These are phyloP conservation scores for Pseudoperonospora humuli DNA, from an alignment of 352 stramenopile species.

Conservation along the genomic window DNA sequence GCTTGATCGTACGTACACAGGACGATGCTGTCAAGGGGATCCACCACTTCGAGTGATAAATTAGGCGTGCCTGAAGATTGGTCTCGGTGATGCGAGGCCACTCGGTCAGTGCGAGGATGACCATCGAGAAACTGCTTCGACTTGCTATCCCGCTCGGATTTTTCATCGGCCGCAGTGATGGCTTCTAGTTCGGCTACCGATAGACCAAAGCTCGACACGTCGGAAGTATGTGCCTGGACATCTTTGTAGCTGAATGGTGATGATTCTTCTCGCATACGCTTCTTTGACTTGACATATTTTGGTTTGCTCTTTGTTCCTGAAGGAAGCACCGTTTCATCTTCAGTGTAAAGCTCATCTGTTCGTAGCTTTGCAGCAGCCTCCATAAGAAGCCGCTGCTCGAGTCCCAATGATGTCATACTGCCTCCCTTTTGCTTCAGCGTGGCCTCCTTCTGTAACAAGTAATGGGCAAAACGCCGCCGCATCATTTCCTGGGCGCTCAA, in stretches of 20 bases:
- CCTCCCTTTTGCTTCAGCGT: conserved; percentile 47
- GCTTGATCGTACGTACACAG: conserved; percentile 80
- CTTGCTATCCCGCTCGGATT: conserved; percentile 16
- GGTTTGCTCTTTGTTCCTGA: conserved; percentile 11
- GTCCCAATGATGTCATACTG: conserved; percentile 24
- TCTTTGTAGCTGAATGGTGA: conserved; percentile 16
- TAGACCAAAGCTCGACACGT: conserved; percentile 69
- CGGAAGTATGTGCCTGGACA: conserved; percentile 24
- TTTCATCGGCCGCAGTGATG: conserved; percentile 26
- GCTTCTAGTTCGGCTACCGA: conserved; percentile 57
- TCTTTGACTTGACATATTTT: conserved; percentile 22
- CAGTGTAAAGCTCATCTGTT: conserved; percentile 33
- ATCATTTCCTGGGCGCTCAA: conserved; percentile 80
- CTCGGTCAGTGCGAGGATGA: conserved; percentile 3
- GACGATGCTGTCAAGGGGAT: conserved; percentile 45
- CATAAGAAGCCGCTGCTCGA: conserved; percentile 63
- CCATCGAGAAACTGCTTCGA: conserved; percentile 17
- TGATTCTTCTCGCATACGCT: conserved; percentile 21
- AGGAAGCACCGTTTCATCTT: conserved; percentile 8
- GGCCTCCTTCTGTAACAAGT: conserved; percentile 65
- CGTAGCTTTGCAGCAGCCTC: conserved; percentile 43
- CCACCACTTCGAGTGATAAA: conserved; percentile 43
- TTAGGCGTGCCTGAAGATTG: conserved; percentile 20
- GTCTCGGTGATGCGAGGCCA: conserved; percentile 1
- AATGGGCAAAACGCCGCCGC: conserved; percentile 71